Evolutionary conservation across 352 stramenopile species (phyloP), one percentile per base, ranked within the genome.

Genomic region (Phytopythium litorale): DNA sequence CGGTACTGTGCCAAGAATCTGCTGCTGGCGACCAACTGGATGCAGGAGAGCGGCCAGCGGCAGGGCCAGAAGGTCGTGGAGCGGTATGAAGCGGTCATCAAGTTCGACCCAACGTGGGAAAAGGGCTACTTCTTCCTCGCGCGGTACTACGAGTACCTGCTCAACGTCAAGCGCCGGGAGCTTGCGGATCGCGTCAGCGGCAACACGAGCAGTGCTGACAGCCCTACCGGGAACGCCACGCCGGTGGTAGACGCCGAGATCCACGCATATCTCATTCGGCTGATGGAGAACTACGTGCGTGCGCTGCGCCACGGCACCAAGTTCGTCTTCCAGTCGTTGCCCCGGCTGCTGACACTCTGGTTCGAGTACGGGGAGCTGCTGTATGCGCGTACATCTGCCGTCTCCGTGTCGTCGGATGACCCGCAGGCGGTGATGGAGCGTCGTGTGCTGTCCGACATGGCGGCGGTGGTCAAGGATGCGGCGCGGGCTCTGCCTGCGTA

Each of bases 261-360:
- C 59, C 84, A 86, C 45, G 58, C 63, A 6, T 73, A 91, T 19
- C 72, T 98, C 55, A 83, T 98, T 46, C 81, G 88, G 42, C 81
- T 98, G 64, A 96, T 99, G 71, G 76, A 94, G 38, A 97, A 98
- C 64, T 99, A 99, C 72, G 88, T 97, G 58, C 72, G 88, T 7
- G 77, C 87, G 15, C 72, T 98, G 4, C 73, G 73, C 46, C 73
- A 91, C 62, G 84, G 80, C 23, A 88, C 93, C n/a, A 99, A 99
- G 61, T 97, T 98, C 72, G 83, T 99, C 30, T 99, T 98, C 72
- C 95, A 99, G 73, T 97, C 96, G 2, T 84, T 99, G 56, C 96
- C 97, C 28, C 88, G 97, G n/a, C 71, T 99, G 46, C 76, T 99
- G 13, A 98, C 97, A 13, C 72, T 99, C 38, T 99, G 94, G 94